Conservation (phyloP, 75 land plant genomes). For the Larix kaempferi region DNA sequence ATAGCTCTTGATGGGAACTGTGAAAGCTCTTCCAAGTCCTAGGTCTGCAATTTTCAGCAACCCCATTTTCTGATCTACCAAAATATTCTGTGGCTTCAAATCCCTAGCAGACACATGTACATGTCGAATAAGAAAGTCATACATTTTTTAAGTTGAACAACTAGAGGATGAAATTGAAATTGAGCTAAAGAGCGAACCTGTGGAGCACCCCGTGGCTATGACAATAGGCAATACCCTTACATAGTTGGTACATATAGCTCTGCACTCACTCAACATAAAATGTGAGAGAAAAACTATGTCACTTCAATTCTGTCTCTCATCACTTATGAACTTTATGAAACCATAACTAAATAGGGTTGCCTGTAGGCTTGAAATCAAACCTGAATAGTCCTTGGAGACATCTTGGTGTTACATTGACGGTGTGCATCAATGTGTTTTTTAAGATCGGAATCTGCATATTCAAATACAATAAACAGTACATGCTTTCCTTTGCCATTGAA, state of each 20-base stretch:
- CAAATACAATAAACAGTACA: slow-evolving; percentile 31
- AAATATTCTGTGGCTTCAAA: slow-evolving; percentile 44
- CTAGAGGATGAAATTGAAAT: neutral
- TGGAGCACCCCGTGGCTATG: slow-evolving; percentile 51
- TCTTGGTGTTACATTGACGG: slow-evolving; percentile 8
- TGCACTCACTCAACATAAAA: neutral
- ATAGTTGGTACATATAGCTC: slow-evolving; percentile 50
- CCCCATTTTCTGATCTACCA: slow-evolving; percentile 35
- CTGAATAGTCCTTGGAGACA: slow-evolving; percentile 5
- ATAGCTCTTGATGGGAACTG: slow-evolving; percentile 44
- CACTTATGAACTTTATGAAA: neutral
- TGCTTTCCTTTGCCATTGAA: slow-evolving; percentile 14
- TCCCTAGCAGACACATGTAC: slow-evolving; percentile 14
- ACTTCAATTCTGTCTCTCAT: too few species aligned
- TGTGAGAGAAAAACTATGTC: neutral
- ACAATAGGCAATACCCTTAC: slow-evolving; percentile 42
- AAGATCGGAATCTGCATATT: slow-evolving; percentile 38
- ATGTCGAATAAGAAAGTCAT: neutral
- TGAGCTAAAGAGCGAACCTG: slow-evolving; percentile 16
- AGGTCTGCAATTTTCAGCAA: slow-evolving; percentile 43
- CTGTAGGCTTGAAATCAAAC: neutral
- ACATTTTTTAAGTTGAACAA: neutral
- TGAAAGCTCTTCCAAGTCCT: slow-evolving; percentile 46
- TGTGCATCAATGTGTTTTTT: slow-evolving; percentile 35
- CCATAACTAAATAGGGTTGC: neutral